These are phyloP conservation scores for Boletellus ananiceps DNA, from an alignment of 768 basidiomycete genomes.

Conservation along the genomic window DNA sequence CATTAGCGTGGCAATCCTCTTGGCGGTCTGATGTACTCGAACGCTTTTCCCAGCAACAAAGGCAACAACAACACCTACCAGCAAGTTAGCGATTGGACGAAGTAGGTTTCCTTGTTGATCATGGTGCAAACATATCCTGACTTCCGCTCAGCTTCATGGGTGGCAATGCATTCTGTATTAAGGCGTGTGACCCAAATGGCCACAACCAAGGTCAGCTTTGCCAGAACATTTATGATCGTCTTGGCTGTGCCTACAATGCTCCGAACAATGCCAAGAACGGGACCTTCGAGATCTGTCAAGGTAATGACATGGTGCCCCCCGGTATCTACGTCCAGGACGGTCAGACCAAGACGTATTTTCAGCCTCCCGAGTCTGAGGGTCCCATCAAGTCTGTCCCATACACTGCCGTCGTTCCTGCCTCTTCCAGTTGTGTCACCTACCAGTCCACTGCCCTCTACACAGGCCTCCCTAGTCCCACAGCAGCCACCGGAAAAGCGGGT, in stretches of 20 bases:
- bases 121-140: neutral
- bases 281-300: slow-evolving; percentile 60
- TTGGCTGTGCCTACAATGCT: slow-evolving; percentile 72
- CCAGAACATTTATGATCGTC: slow-evolving; percentile 67
- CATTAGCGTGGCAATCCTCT: slow-evolving; percentile 71
- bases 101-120: slow-evolving; percentile 34
- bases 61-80: slow-evolving; percentile 38
- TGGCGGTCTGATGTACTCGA: slow-evolving; percentile 67
- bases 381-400: slow-evolving; percentile 44
- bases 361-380: slow-evolving; percentile 46
- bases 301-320: slow-evolving; percentile 59
- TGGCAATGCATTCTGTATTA: slow-evolving; percentile 58
- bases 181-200: slow-evolving; percentile 60
- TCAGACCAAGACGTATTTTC: slow-evolving; percentile 39
- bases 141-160: slow-evolving; percentile 58
- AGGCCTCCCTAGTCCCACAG: slow-evolving; percentile 13
- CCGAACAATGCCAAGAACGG: slow-evolving; percentile 57
- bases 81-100: slow-evolving; percentile 66
- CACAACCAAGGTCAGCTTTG: slow-evolving; percentile 45
- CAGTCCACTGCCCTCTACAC: slow-evolving; percentile 35
- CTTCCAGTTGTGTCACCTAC: slow-evolving; percentile 42
- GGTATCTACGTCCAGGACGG: slow-evolving; percentile 47
- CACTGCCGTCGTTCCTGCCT: slow-evolving; percentile 34
- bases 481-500: neutral
- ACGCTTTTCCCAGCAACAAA: slow-evolving; percentile 37